Evolutionary conservation across 805 yeast species (phyloP), one percentile per base, ranked within the genome.

Genomic region (Pichia paraexigua): DNA sequence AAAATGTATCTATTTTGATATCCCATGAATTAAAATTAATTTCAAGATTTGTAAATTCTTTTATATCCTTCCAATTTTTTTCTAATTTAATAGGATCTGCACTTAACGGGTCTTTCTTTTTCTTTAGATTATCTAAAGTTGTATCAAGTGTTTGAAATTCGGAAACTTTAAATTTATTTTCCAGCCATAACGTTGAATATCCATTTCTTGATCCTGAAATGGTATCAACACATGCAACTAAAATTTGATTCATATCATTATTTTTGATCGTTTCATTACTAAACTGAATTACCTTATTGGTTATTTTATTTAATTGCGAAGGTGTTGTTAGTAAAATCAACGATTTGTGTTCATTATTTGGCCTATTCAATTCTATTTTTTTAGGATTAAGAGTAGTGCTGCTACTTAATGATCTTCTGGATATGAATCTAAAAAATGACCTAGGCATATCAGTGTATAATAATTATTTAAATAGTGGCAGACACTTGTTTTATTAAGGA

Each of bases 241-340:
- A 47, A 0, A 62, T 45, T 30, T 62, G 63, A 17, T 49, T 25
- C 9, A 25, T 8, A 15, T 41, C 43, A 28, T 53, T 46, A 30
- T 49, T 46, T 11, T 42, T 32, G 4, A 45, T 20, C 15, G 43
- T 13, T 32, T 50, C 43, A 22, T 28, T 50, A n/a, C 39, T 35
- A 28, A 59, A 41, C 1, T 50, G 47, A 15, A 56, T 47, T 13
- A 63, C 4, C 12, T 46, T 48, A 22, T 52, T 50, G 9, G 64
- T 53, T 1, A 58, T 43, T 8, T 49, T 49, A 39, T 55, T 57
- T 37, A 66, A 42, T 43, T 63, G 65, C 5, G 57, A 47, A 9
- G 70, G 70, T 2, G 71, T 66, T 9, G 69, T 53, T 10, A 62
- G 45, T 17, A 66, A 17, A 13, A 67, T 45, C 12, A 67, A 47